Base-by-base conservation (phyloP, 1,284 basidiomycete genomes). In the Leccinum fuscescens region DNA sequence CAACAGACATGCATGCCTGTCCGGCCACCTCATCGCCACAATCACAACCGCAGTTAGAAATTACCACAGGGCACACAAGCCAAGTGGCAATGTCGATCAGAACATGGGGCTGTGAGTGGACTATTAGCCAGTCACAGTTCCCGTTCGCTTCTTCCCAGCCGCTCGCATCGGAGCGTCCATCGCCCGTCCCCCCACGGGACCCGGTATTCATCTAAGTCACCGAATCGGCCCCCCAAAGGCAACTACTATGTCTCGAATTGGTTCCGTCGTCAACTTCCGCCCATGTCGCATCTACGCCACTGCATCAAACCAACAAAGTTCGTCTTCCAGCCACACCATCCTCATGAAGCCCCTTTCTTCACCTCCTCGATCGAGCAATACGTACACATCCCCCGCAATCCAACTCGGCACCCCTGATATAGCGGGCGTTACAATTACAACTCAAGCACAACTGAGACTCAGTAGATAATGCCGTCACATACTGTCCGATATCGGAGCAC, bases 201-300 rank as follows among this genome's bases (percentile, higher is more conserved):
- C 51, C 68, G 69, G 72, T 4, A 8, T 65, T 11, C 11, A 20
- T 0, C 14, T 14, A 14, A 12, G 31, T 50, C 0, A 3, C 71
- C 72, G 65, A 17, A 0, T 1, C 5, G 14, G 57, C 31, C 62
- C 69, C 70, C 54, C 42, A 39, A 27, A 46, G 22, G 49, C 55
- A 4, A 22, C 37, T 52, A 72, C 62, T 72, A 71, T 72, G 69
- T 55, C 24, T 27, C 24, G 24, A 27, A 27, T 27, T 27, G 71
- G 72, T n/a, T 60, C 61, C 33, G 63, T 54, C 52, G 35, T 46
- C 56, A 51, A 64, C 63, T 52, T 75, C 71, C 71, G 72, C 72
- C 71, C 73, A 62, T 71, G 73, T 75, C 70, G 70, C 71, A 63
- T 42, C 60, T 55, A 61, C 70, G 70, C 70, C 70, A 72, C 67